Evolutionary conservation across 352 stramenopile species (phyloP).

Genomic region (Pythium brassicae): DNA sequence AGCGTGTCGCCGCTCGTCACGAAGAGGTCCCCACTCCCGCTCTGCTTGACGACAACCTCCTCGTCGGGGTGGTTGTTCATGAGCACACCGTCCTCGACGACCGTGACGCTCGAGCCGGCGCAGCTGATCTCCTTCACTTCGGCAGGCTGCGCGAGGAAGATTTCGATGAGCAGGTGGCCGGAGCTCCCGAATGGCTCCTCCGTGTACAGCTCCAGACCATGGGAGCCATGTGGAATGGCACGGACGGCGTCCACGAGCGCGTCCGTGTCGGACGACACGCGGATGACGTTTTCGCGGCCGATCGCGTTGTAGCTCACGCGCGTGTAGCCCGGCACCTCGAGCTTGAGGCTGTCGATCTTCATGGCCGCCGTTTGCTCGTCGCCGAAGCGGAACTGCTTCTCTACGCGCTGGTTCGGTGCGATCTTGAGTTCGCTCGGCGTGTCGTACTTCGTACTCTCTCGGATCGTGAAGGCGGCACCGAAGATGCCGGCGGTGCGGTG

Average conservation of each 20-base stretch:
- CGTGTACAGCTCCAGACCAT: conserved; percentile 17
- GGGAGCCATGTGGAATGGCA: conserved; percentile 2
- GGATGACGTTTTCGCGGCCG: conserved; percentile 15
- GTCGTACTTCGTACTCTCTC: conserved; percentile 8
- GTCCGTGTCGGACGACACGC: conserved; percentile 17
- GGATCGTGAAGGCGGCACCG: conserved; percentile 8
- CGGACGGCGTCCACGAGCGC: conserved; percentile 14
- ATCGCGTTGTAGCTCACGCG: conserved; percentile 20
- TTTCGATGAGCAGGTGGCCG: conserved; percentile 23
- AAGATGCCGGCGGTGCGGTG: conserved; percentile 2
- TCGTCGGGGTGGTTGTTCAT: conserved; percentile 9
- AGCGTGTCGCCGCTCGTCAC: conserved; percentile 12
- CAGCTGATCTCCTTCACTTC: conserved; percentile 9
- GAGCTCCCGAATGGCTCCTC: not conserved
- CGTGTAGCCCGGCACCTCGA: conserved; percentile 21
- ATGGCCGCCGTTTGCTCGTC: not conserved
- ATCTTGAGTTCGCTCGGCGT: conserved; percentile 13
- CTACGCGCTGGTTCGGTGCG: conserved; percentile 12
- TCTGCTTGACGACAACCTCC: conserved; percentile 14
- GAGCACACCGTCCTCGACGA: conserved; percentile 26
- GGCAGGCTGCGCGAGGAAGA: conserved; percentile 17
- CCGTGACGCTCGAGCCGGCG: conserved; percentile 11
- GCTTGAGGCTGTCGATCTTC: conserved; percentile 15
- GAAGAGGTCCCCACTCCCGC: conserved; percentile 19
- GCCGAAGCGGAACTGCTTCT: conserved; percentile 15